phyloP scores from a whole-genome alignment of 2,329 filamentous ascomycete species.

The Apiospora phragmitis region DNA sequence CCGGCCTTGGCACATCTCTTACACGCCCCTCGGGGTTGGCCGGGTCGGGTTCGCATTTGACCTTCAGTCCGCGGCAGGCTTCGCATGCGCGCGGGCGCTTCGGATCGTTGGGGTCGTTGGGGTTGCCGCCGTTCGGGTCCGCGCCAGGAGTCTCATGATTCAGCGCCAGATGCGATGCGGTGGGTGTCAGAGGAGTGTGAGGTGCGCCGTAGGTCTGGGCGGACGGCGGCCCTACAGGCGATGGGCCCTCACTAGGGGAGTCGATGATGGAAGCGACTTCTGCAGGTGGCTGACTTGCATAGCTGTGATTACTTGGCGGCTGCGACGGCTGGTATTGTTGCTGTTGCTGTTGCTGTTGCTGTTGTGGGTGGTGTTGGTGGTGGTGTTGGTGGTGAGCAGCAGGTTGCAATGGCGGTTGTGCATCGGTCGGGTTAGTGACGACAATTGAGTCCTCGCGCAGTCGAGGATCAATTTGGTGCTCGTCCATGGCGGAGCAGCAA shows the following conservation, averaged over 20 bases:
- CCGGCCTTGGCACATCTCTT: constrained; percentile 79
- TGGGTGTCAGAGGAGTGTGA: constrained; percentile 25
- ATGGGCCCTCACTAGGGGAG: neutral
- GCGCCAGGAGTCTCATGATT: constrained; percentile 19
- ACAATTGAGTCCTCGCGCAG: constrained; percentile 12
- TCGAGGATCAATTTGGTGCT: constrained; percentile 12
- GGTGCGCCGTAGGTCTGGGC: constrained; percentile 2
- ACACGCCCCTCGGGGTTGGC: constrained; percentile 61
- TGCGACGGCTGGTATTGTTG: neutral
- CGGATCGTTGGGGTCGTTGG: constrained; percentile 45
- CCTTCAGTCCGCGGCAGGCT: constrained; percentile 74
- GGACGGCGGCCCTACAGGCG: neutral
- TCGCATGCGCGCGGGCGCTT: constrained; percentile 75
- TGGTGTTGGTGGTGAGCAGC: neutral
- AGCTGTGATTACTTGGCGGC: neutral
- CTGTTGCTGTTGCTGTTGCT: neutral
- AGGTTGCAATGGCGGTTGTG: neutral
- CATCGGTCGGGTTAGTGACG: constrained; percentile 3
- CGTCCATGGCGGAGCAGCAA: constrained; percentile 6
- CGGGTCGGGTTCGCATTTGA: constrained; percentile 79
- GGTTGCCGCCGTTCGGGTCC: constrained; percentile 16
- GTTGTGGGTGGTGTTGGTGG: neutral
- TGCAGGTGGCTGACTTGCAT: neutral
- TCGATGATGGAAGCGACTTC: neutral
- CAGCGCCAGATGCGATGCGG: constrained; percentile 14